Conservation (phyloP, 768 basidiomycete species). For the Cubamyces lactineus region DNA sequence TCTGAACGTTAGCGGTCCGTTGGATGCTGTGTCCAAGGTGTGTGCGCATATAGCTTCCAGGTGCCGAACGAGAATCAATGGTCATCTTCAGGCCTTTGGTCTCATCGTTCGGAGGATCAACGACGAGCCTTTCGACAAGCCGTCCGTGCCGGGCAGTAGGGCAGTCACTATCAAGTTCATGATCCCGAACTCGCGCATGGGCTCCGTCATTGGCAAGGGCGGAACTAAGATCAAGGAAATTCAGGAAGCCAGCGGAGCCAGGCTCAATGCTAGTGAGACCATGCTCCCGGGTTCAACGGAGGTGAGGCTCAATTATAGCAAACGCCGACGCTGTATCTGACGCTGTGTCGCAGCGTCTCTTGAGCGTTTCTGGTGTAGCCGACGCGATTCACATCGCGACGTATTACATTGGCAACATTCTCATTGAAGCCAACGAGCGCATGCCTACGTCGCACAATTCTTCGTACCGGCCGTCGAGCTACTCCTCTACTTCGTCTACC, state of each 20-base stretch:
- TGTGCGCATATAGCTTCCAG: slow-evolving; percentile 29
- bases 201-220: slow-evolving; percentile 96
- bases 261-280: slow-evolving; percentile 95
- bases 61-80: background rate
- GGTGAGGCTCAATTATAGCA: slow-evolving; percentile 49
- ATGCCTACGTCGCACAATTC: slow-evolving; percentile 66
- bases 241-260: slow-evolving; percentile 95
- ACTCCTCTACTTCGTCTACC: slow-evolving; percentile 33
- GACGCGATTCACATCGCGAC: slow-evolving; percentile 99
- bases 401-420: slow-evolving; percentile 98
- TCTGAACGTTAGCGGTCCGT: slow-evolving; percentile 91
- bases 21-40: slow-evolving; percentile 99
- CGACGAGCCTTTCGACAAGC: slow-evolving; percentile 97
- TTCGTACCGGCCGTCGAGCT: slow-evolving; percentile 65
- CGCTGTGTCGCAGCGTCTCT: slow-evolving; percentile 70
- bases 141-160: slow-evolving; percentile 95
- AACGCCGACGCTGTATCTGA: slow-evolving; percentile 9
- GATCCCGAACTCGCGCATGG: slow-evolving; percentile 99
- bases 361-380: slow-evolving; percentile 97
- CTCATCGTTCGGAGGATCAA: slow-evolving; percentile 98
- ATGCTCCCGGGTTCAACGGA: slow-evolving; percentile 99
- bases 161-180: slow-evolving; percentile 99
- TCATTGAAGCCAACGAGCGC: slow-evolving; percentile 89
- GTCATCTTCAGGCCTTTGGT: slow-evolving; percentile 80
- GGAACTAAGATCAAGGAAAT: slow-evolving; percentile 99